Evolutionary conservation across 768 basidiomycete species (phyloP), one percentile per base, ranked within the genome.

Genomic region (Tulasnella sp.): DNA sequence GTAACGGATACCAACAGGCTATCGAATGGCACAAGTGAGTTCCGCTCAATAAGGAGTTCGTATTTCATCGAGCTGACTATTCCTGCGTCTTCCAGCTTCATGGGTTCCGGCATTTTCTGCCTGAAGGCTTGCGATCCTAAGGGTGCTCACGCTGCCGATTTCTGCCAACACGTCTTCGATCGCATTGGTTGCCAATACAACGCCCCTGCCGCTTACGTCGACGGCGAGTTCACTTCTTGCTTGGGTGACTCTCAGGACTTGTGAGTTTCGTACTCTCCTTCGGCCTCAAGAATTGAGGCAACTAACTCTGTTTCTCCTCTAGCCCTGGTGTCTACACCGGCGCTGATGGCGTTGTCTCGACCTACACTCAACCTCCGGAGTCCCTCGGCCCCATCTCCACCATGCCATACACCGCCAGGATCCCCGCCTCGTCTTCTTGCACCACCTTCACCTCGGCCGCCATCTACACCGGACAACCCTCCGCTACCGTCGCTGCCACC

Each of bases 111-210:
- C 73, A 52, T 64, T 29, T 79, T 79, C 77, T 80, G 80, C 79
- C 65, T 77, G 70, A 80, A 80, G 76, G 77, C 76, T 3, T 80
- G 80, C 76, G 79, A 79, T 73, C 76, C 77, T 16, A 52, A 67
- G 8, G 76, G 67, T 29, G 67, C 75, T 52, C 52, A 75, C 69
- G 47, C 75, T 6, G 47, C 65, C 22, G 40, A 63, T 17, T 75
- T 72, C 71, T 76, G 76, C 69, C 62, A 75, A n/a, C 73, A 75
- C 69, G 63, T 74, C 66, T 75, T 67, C 67, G 77, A 77, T 70
- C 70, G 69, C 19, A 76, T 77, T 52, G 77, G 77, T 34, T 77
- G 77, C 73, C 34, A 71, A 29, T 77, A 73, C 73, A 76, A 77
- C 68, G 64, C 65, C 11, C 74, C 74, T 39, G 74, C 74, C 3